A percentile compares a stretch with the other conserved stretches of the same genome.
These are phyloP conservation scores for Pestalotiopsis sp. DNA, from an alignment of 2,329 filamentous ascomycete genomes.

Conservation along the genomic window DNA sequence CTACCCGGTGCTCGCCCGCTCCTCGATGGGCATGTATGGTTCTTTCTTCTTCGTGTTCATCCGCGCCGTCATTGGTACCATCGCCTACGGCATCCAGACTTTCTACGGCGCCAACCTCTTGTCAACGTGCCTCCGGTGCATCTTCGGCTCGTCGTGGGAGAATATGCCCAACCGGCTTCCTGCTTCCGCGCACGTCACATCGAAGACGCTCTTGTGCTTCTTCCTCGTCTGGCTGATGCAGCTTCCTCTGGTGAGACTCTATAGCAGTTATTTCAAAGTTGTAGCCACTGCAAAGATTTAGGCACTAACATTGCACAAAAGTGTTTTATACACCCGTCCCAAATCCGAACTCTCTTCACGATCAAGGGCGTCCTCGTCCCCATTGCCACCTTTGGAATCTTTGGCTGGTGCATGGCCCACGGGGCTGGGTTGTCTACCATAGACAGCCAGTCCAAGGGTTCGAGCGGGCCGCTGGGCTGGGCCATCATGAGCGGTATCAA, in stretches of 20 bases:
- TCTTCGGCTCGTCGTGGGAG: slow-evolving; percentile 36
- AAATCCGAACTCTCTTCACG: slow-evolving; percentile 37
- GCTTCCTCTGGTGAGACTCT: slow-evolving; percentile 18
- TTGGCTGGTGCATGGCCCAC: slow-evolving; percentile 35
- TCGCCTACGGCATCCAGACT: slow-evolving; percentile 24
- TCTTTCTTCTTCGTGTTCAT: slow-evolving; percentile 42
- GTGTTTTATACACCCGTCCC: slow-evolving; percentile 34
- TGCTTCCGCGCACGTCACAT: slow-evolving; percentile 33
- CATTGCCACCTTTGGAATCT: slow-evolving; percentile 36
- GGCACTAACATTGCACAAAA: background rate
- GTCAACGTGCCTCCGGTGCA: slow-evolving; percentile 29
- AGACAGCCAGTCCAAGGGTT: slow-evolving; percentile 14
- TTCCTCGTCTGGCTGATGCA: slow-evolving; percentile 41
- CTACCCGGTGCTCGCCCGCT: slow-evolving; percentile 38
- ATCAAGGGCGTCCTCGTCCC: slow-evolving; percentile 38
- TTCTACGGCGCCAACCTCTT: slow-evolving; percentile 27
- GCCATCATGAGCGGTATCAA: slow-evolving; percentile 33
- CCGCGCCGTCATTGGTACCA: slow-evolving; percentile 33
- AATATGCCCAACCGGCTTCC: slow-evolving; percentile 35
- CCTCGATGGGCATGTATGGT: slow-evolving; percentile 44
- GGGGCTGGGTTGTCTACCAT: slow-evolving; percentile 28
- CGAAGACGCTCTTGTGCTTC: slow-evolving; percentile 36
- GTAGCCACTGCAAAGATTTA: background rate
- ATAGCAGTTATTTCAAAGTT: background rate
- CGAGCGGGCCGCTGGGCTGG: background rate